A percentile compares a stretch with the other conserved stretches of the same genome.
phyloP scores from a whole-genome alignment of 306 rosid genomes.

The Pyrus communis region DNA sequence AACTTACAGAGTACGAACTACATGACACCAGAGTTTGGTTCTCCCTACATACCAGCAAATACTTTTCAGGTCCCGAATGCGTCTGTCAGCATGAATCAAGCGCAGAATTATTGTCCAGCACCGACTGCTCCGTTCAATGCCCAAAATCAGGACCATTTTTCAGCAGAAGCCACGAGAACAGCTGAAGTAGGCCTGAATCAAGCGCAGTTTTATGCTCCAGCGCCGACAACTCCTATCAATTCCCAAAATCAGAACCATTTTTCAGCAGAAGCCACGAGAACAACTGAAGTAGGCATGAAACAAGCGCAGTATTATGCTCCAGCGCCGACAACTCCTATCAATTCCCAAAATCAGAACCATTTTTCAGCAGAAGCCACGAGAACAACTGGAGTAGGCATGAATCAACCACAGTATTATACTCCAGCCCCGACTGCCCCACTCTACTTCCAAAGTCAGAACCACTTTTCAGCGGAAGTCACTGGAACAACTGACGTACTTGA shows the following conservation, averaged over 20 bases:
- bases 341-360: constrained; percentile 7
- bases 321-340: neutral
- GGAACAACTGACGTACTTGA: neutral
- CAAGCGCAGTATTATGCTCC: neutral
- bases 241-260: constrained; percentile 8
- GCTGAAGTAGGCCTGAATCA: neutral
- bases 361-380: neutral
- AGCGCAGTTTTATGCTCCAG: neutral
- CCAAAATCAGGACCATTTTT: constrained; percentile 8
- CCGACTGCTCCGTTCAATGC: constrained; percentile 1
- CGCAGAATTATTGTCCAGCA: neutral
- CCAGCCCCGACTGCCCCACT: neutral
- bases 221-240: neutral
- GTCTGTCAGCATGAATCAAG: neutral
- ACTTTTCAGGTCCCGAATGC: neutral
- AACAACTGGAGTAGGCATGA: no score
- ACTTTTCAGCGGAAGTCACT: neutral
- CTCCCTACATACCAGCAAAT: neutral
- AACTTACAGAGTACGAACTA: neutral
- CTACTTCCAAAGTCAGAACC: constrained; percentile 8
- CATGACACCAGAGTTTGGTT: neutral
- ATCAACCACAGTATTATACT: neutral
- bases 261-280: neutral
- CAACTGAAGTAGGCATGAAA: neutral
- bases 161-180: neutral